Evolutionary conservation across 1,284 basidiomycete genomes (phyloP).

Genomic region (Cryptococcus jaspeensis): DNA sequence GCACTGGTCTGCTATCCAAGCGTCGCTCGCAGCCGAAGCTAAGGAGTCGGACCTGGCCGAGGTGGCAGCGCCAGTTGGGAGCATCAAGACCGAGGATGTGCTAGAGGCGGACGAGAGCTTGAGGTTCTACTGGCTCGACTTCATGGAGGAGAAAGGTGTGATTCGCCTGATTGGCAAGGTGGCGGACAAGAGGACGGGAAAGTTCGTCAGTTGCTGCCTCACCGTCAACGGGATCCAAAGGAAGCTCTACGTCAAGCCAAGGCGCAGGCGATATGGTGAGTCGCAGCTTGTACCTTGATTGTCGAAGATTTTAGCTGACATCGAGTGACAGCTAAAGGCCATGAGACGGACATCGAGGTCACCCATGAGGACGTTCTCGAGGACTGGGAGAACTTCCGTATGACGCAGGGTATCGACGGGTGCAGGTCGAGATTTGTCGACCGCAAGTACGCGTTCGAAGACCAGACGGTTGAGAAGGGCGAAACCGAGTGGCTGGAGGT

Average conservation of each 20-base stretch:
- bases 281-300: conserved; percentile 2
- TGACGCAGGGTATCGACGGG: conserved; percentile 70
- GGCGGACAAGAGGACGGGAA: conserved; percentile 65
- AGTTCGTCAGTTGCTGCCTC: conserved; percentile 85
- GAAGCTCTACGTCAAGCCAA: conserved; percentile 72
- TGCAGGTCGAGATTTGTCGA: conserved; percentile 78
- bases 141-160: conserved; percentile 74
- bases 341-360: conserved; percentile 75
- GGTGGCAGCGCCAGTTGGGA: conserved; percentile 49
- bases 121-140: conserved; percentile 93
- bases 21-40: conserved; percentile 44
- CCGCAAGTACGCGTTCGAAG: conserved; percentile 91
- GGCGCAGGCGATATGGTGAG: conserved; percentile 64
- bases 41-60: conserved; percentile 38
- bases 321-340: conserved; percentile 33
- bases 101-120: conserved; percentile 70
- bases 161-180: conserved; percentile 83
- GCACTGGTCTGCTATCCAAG: conserved; percentile 74
- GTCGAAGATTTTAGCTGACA: not conserved
- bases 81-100: conserved; percentile 54
- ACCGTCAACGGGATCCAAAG: conserved; percentile 82
- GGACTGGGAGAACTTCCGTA: conserved; percentile 80
- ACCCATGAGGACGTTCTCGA: conserved; percentile 68
- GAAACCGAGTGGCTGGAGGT: conserved; percentile 91
- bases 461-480: conserved; percentile 73